phyloP scores from a whole-genome alignment of 345 rosid species.

The Aurinia saxatilis region DNA sequence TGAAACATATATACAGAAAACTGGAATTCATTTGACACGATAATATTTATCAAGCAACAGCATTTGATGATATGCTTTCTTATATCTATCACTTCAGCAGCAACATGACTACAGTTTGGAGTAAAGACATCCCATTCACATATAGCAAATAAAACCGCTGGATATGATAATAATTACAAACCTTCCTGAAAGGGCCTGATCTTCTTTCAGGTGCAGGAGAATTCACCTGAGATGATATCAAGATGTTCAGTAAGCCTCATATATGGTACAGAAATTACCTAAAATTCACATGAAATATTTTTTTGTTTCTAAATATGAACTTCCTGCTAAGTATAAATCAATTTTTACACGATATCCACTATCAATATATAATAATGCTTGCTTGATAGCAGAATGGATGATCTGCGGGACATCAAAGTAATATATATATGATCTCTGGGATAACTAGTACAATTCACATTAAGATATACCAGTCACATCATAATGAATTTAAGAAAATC shows the following conservation, averaged over 20 bases:
- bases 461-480: not conserved
- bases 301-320: not conserved
- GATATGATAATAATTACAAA: slow-evolving; percentile 28
- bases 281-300: not conserved
- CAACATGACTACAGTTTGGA: not conserved
- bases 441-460: not conserved
- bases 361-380: no score
- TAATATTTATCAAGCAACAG: not conserved
- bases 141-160: not conserved
- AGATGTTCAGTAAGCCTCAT: slow-evolving; percentile 1
- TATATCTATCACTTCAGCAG: not conserved
- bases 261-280: not conserved
- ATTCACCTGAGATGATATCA: slow-evolving; percentile 45
- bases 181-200: slow-evolving; percentile 87
- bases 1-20: not conserved
- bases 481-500: not conserved
- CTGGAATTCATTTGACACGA: not conserved
- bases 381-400: not conserved
- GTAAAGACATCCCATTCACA: not conserved
- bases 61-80: slow-evolving; percentile 4
- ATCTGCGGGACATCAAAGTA: not conserved
- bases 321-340: not conserved
- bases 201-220: slow-evolving; percentile 67
- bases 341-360: not conserved
- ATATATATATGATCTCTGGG: not conserved